Conservation (phyloP, 2,329 filamentous ascomycete genomes). For the Leptoxyphium fumago region DNA sequence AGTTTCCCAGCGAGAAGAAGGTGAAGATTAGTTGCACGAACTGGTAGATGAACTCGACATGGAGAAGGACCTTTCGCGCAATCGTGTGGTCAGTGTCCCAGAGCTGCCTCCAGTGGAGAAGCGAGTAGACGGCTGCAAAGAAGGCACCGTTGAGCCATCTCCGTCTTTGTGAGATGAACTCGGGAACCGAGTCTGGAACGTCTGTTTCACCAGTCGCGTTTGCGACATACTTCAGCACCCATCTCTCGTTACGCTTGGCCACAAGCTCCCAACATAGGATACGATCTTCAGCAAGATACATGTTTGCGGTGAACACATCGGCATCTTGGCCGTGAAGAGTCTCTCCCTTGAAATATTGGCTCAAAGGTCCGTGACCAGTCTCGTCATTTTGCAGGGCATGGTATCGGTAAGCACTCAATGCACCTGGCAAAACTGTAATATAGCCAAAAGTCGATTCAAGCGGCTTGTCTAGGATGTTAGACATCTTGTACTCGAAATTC, state of each 20-base stretch:
- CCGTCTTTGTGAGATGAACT: constrained; percentile 92
- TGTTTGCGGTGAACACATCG: constrained; percentile 94
- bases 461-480: constrained; percentile 95
- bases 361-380: constrained; percentile 84
- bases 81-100: constrained; percentile 87
- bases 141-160: constrained; percentile 98
- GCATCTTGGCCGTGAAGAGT: constrained; percentile 91
- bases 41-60: constrained; percentile 93
- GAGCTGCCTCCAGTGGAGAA: constrained; percentile 87
- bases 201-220: constrained; percentile 94
- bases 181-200: constrained; percentile 84
- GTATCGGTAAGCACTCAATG: constrained; percentile 87
- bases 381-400: constrained; percentile 93
- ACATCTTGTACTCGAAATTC: constrained; percentile 99
- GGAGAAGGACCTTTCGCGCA: constrained; percentile 74
- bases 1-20: constrained; percentile 93
- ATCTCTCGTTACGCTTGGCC: constrained; percentile 83
- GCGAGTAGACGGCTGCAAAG: constrained; percentile 93
- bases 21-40: constrained; percentile 87
- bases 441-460: constrained; percentile 96
- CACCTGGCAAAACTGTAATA: constrained; percentile 91
- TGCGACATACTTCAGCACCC: constrained; percentile 97
- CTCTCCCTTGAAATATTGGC: constrained; percentile 98
- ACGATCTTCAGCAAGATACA: constrained; percentile 82
- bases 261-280: constrained; percentile 92